A percentile compares a stretch with the other conserved stretches of the same genome.
Evolutionary conservation across 2,329 filamentous ascomycete species (phyloP).

Genomic region (Lachnum nothofagi): DNA sequence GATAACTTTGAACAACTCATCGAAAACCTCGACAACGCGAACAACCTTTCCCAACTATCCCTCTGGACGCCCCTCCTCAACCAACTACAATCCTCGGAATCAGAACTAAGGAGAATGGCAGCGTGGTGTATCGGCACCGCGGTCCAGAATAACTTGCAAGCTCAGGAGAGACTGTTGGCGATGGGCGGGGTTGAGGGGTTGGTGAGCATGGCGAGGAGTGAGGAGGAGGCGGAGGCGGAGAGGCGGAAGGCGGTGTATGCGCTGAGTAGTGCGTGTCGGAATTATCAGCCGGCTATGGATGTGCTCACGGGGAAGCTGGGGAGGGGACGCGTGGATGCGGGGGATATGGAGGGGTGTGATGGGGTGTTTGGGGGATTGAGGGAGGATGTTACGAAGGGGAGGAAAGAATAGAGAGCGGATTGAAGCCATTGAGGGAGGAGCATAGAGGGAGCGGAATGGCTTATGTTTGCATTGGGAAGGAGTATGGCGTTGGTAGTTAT

Average conservation of each 20-base stretch:
- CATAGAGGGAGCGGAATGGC: background rate
- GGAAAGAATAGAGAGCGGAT: background rate
- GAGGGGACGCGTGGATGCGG: constrained; percentile 66
- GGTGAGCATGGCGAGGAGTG: constrained; percentile 57
- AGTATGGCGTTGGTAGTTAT: too few relatives aligned
- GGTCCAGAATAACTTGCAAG: constrained; percentile 89
- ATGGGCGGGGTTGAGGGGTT: constrained; percentile 66
- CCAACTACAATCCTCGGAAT: constrained; percentile 62
- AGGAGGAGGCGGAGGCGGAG: constrained; percentile 57
- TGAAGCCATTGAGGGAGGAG: constrained; percentile 4
- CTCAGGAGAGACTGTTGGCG: constrained; percentile 65
- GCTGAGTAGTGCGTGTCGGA: constrained; percentile 77
- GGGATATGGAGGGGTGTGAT: constrained; percentile 83
- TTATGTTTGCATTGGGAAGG: background rate
- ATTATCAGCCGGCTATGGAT: constrained; percentile 81
- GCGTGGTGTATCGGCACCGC: constrained; percentile 94
- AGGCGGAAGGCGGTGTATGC: constrained; percentile 86
- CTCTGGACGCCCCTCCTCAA: constrained; percentile 78
- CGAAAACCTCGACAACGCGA: constrained; percentile 92
- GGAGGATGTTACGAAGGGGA: constrained; percentile 38
- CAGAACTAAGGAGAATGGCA: constrained; percentile 73
- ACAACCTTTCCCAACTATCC: constrained; percentile 74
- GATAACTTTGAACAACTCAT: constrained; percentile 94
- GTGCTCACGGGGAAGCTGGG: constrained; percentile 57
- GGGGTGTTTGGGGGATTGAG: constrained; percentile 63